Evolutionary conservation across 768 basidiomycete genomes (phyloP).

Genomic region (Hygrocybe punicea): DNA sequence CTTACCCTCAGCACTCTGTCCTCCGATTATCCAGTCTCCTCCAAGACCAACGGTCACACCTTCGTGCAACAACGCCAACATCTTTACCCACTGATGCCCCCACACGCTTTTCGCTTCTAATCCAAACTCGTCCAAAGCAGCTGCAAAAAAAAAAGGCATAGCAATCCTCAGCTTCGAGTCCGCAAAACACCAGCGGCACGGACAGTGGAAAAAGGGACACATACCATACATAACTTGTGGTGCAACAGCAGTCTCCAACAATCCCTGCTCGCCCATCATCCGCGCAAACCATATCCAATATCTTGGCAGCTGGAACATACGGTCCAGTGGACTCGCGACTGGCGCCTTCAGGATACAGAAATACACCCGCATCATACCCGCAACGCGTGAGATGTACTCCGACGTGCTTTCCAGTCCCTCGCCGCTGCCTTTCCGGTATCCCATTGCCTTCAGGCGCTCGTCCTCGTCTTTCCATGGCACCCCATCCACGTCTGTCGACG

Average conservation of each 20-base stretch:
- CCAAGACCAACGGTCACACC: constrained; percentile 54
- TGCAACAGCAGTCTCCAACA: constrained; percentile 58
- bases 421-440: constrained; percentile 44
- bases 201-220: constrained; percentile 23
- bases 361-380: constrained; percentile 84
- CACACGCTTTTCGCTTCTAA: constrained; percentile 56
- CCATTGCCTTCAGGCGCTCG: constrained; percentile 50
- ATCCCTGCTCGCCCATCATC: constrained; percentile 47
- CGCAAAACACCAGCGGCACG: constrained; percentile 2
- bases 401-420: constrained; percentile 49
- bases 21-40: constrained; percentile 52
- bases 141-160: constrained; percentile 34
- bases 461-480: constrained; percentile 42
- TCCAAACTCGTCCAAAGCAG: constrained; percentile 70
- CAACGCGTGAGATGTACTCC: constrained; percentile 65
- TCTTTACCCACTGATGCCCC: constrained; percentile 78
- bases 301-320: constrained; percentile 57
- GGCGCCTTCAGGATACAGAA: constrained; percentile 60
- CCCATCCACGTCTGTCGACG: constrained; percentile 49
- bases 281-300: constrained; percentile 74
- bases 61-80: constrained; percentile 63
- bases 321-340: constrained; percentile 43
- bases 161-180: neutral
- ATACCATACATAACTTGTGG: constrained; percentile 67
- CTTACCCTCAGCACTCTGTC: constrained; percentile 54